phyloP scores from a whole-genome alignment of 495 filamentous ascomycete genomes.

The Thozetella sp. region DNA sequence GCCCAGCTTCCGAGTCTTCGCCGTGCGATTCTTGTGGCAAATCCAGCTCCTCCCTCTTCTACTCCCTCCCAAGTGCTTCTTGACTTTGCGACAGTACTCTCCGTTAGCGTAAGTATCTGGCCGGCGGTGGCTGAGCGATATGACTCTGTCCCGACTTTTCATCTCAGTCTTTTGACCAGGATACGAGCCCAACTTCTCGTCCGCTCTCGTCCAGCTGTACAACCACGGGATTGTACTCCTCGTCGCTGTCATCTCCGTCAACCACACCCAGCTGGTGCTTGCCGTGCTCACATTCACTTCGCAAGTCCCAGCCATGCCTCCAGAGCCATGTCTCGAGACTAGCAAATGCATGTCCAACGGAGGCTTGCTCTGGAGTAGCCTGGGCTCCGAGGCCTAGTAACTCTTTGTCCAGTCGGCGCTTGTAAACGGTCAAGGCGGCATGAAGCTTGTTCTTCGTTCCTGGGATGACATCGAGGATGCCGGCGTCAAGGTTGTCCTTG shows the following conservation, averaged over 20 bases:
- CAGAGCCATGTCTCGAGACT: conserved; percentile 46
- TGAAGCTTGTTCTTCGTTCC: conserved; percentile 29
- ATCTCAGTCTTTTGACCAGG: conserved; percentile 39
- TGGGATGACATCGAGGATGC: conserved; percentile 52
- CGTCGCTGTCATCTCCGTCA: conserved; percentile 77
- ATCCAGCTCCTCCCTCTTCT: too few relatives aligned
- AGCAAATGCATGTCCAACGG: conserved; percentile 35
- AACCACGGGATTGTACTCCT: conserved; percentile 85
- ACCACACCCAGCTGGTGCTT: conserved; percentile 60
- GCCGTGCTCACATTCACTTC: conserved; percentile 43
- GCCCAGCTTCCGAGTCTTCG: too few relatives aligned
- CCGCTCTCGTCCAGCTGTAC: conserved; percentile 66
- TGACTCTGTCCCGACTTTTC: neutral
- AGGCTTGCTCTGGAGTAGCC: conserved; percentile 29
- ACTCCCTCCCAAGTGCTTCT: too few relatives aligned
- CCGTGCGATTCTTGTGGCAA: too few relatives aligned
- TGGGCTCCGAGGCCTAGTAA: conserved; percentile 25
- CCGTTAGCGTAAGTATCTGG: too few relatives aligned
- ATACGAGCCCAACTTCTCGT: conserved; percentile 48
- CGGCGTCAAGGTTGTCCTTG: neutral
- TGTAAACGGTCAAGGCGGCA: conserved; percentile 40
- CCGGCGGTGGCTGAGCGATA: too few relatives aligned
- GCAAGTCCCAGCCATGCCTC: conserved; percentile 47
- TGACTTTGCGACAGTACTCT: too few relatives aligned
- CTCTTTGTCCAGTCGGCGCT: conserved; percentile 36